Percentiles rank a stretch among this genome's conserved stretches.
These are phyloP conservation scores for Penicillium bovifimosum DNA, from an alignment of 495 filamentous ascomycete genomes.

Conservation along the genomic window DNA sequence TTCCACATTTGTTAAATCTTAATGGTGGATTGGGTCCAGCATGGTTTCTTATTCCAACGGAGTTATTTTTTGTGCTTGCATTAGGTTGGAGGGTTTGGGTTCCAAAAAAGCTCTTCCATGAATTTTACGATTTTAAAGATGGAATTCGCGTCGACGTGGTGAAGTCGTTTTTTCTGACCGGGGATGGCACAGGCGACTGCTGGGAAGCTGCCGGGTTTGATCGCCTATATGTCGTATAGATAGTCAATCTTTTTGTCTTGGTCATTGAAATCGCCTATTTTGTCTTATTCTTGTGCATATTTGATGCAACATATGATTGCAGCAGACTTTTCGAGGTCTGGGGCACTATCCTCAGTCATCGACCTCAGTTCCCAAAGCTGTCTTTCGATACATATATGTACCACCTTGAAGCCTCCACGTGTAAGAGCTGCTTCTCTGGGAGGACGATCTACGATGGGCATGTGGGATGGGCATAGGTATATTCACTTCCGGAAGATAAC, in stretches of 20 bases:
- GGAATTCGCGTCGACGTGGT: neutral
- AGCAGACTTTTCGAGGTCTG: neutral
- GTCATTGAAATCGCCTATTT: neutral
- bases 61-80: constrained; percentile 1
- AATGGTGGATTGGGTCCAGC: neutral
- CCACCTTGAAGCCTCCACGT: no score
- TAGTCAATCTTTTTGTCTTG: neutral
- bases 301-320: neutral
- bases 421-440: no score
- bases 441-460: no score
- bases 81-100: constrained; percentile 2
- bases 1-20: neutral
- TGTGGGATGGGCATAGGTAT: no score
- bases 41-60: neutral
- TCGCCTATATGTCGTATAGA: neutral
- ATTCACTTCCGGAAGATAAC: no score
- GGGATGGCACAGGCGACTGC: neutral
- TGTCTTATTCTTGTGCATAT: neutral
- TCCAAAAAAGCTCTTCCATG: constrained; percentile 4
- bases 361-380: no score
- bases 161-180: neutral
- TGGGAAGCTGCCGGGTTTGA: neutral
- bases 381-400: no score
- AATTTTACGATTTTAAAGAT: constrained; percentile 1
- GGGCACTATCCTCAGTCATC: no score